phyloP scores from a whole-genome alignment of 768 basidiomycete genomes.

The Mycena epipterygia region DNA sequence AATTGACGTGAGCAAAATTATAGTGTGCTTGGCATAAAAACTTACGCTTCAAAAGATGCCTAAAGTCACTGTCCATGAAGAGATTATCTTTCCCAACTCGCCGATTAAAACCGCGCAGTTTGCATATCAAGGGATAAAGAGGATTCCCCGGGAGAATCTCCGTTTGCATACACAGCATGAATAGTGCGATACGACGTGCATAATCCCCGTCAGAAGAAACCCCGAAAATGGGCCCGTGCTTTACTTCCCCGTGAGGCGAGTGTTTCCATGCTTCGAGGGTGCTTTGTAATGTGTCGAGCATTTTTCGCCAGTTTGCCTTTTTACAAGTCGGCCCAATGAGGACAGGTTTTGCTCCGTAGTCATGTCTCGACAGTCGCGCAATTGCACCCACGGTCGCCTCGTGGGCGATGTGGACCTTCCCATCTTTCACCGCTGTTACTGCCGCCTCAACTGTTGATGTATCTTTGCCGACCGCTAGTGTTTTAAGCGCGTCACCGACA shows the following conservation, averaged over 20 bases:
- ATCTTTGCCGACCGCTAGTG: constrained; percentile 37
- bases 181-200: constrained; percentile 29
- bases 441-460: constrained; percentile 28
- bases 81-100: constrained; percentile 30
- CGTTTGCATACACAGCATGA: constrained; percentile 29
- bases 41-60: constrained; percentile 38
- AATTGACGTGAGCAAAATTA: neutral
- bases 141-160: constrained; percentile 23
- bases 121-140: constrained; percentile 29
- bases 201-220: constrained; percentile 39
- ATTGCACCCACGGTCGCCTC: constrained; percentile 46
- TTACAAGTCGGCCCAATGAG: constrained; percentile 36
- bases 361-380: constrained; percentile 13
- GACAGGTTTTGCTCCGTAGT: constrained; percentile 39
- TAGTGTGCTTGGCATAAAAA: neutral
- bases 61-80: constrained; percentile 33
- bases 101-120: constrained; percentile 35
- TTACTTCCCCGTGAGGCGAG: constrained; percentile 1
- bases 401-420: constrained; percentile 43
- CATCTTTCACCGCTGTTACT: constrained; percentile 34
- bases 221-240: constrained; percentile 31
- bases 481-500: constrained; percentile 26
- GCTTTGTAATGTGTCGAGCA: constrained; percentile 1
- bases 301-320: constrained; percentile 10
- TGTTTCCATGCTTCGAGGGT: constrained; percentile 29